phyloP scores from a whole-genome alignment of 305 asterid genomes.

The Fraxinus floribunda region DNA sequence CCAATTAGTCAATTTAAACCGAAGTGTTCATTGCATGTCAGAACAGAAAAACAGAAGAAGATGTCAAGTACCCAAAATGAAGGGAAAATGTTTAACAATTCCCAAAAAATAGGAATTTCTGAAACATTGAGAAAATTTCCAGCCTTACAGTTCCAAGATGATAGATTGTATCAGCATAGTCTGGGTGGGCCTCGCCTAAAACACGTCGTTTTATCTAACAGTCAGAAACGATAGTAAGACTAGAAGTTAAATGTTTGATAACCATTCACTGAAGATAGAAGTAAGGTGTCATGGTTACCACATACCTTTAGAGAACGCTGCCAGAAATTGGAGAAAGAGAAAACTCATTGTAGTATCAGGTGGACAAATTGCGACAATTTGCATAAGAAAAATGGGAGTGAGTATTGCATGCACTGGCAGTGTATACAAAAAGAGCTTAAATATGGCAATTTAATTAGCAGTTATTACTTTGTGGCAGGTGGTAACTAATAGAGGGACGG shows the following conservation, averaged over 20 bases:
- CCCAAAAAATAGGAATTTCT: not conserved
- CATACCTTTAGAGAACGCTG: conserved; percentile 95
- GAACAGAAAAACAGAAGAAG: not conserved
- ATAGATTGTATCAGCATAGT: conserved; percentile 92
- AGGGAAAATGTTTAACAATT: not conserved
- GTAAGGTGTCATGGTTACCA: conserved; percentile 22
- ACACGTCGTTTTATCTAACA: conserved; percentile 79
- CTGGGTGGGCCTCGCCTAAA: conserved; percentile 75
- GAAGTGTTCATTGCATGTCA: not conserved
- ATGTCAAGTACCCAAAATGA: not conserved
- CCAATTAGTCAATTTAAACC: not conserved
- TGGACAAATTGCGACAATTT: conserved; percentile 17
- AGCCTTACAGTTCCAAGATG: conserved; percentile 84
- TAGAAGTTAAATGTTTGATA: conserved; percentile 26
- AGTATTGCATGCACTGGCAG: conserved; percentile 6
- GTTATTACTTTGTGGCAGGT: not conserved
- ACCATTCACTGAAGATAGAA: conserved; percentile 28
- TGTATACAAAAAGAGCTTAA: not conserved
- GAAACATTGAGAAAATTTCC: conserved; percentile 14
- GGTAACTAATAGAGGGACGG: conserved; percentile 4
- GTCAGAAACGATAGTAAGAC: conserved; percentile 28
- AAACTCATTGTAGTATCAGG: conserved; percentile 32
- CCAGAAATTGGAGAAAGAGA: conserved; percentile 36
- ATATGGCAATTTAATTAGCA: not conserved
- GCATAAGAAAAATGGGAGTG: conserved; percentile 9